A percentile compares a stretch with the other conserved stretches of the same genome.
These are phyloP conservation scores for Cronartium quercuum DNA, from an alignment of 1,284 basidiomycete genomes.

Conservation along the genomic window DNA sequence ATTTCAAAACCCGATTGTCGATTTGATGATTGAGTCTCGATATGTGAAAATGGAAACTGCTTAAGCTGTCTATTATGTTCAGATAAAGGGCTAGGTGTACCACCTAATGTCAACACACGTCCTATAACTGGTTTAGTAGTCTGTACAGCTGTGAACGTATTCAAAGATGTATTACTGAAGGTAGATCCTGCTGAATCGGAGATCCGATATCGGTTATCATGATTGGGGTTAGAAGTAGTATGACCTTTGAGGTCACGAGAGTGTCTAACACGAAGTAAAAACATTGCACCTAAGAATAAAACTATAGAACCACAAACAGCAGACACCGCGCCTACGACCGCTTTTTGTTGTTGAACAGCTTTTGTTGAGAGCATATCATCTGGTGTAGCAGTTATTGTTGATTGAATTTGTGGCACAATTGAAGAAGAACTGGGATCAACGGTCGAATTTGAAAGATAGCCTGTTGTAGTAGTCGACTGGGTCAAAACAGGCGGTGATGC, in stretches of 20 bases:
- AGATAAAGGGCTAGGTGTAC: not conserved
- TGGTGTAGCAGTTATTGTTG: not conserved
- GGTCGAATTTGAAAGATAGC: not conserved
- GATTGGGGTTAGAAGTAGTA: not conserved
- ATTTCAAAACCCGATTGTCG: not conserved
- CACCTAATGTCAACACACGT: not conserved
- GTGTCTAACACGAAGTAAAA: no score
- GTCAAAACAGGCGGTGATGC: not conserved
- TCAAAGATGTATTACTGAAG: not conserved
- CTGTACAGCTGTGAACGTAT: not conserved
- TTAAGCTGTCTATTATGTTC: not conserved
- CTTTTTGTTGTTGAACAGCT: not conserved
- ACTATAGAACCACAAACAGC: not conserved
- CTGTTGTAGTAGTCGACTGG: no score
- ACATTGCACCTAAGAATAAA: not conserved
- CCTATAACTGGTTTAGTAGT: not conserved
- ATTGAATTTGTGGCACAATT: not conserved
- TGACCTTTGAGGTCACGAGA: no score
- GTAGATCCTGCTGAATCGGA: not conserved
- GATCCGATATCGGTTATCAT: not conserved
- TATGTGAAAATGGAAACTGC: not conserved
- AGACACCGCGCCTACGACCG: not conserved
- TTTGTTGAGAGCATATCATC: not conserved
- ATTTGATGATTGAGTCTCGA: not conserved
- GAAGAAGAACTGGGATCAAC: not conserved